Evolutionary conservation across 306 rosid species (phyloP).

Genomic region (Prunus salicina): DNA sequence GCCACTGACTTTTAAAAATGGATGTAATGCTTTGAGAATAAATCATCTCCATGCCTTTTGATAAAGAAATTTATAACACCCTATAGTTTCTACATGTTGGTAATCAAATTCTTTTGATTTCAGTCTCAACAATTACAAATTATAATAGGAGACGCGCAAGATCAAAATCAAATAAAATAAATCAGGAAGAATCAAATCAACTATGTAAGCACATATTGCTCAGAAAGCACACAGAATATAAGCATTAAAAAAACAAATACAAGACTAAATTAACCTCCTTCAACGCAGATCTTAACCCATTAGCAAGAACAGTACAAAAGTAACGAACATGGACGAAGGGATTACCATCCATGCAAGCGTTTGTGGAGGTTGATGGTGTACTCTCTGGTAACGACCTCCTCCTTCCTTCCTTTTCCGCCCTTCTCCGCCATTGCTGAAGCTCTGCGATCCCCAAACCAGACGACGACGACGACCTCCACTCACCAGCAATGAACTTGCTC

Average conservation of each 20-base stretch:
- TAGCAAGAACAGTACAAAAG: background rate
- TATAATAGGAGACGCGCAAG: no score
- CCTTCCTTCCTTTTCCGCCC: slow-evolving; percentile 32
- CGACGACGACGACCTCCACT: background rate
- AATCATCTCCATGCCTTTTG: no score
- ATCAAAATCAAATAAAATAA: background rate
- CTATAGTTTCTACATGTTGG: no score
- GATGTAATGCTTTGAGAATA: no score
- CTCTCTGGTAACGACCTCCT: slow-evolving; percentile 42
- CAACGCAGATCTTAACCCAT: background rate
- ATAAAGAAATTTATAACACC: no score
- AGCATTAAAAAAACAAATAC: no score
- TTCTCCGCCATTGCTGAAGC: slow-evolving; percentile 36
- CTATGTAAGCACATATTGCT: background rate
- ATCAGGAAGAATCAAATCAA: background rate
- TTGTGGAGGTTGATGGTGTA: slow-evolving; percentile 49
- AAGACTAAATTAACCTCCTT: background rate
- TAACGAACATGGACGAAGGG: background rate
- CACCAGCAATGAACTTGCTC: background rate
- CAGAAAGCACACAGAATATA: background rate
- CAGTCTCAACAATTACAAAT: no score
- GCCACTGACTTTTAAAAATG: no score
- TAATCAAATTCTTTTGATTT: no score
- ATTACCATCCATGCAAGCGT: slow-evolving; percentile 44
- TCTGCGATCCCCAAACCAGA: background rate